phyloP scores from a whole-genome alignment of 768 basidiomycete genomes.

The Macrolepiota dolichaula region DNA sequence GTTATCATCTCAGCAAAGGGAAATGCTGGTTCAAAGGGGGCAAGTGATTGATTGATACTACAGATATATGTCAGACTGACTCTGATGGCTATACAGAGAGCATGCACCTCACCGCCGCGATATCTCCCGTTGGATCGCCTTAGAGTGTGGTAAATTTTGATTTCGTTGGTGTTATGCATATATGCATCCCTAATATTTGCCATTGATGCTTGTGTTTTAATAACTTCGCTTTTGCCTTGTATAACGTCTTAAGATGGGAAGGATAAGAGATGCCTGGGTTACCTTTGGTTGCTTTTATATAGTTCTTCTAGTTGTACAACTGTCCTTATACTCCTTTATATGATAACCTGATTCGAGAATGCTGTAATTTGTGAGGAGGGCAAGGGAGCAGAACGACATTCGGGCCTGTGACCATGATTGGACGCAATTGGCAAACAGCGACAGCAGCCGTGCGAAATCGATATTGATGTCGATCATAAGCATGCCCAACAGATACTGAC shows the following conservation, averaged over 20 bases:
- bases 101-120: constrained; percentile 4
- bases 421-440: constrained; percentile 38
- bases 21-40: constrained; percentile 89
- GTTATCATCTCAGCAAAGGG: constrained; percentile 70
- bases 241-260: constrained; percentile 5
- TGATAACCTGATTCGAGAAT: neutral
- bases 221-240: constrained; percentile 2
- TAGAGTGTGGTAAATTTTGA: constrained; percentile 3
- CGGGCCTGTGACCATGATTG: neutral
- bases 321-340: constrained; percentile 3
- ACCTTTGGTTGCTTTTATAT: constrained; percentile 13
- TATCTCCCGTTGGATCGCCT: constrained; percentile 5
- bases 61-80: neutral
- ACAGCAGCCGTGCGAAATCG: constrained; percentile 70
- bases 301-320: constrained; percentile 12
- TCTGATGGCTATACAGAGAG: constrained; percentile 3
- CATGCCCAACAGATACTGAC: constrained; percentile 11
- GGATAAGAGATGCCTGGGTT: constrained; percentile 7
- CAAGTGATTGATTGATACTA: constrained; percentile 14
- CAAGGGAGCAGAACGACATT: neutral
- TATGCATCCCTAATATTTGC: constrained; percentile 11
- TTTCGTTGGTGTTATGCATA: constrained; percentile 10
- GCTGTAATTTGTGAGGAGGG: neutral
- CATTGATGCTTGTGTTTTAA: constrained; percentile 10
- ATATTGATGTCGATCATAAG: constrained; percentile 29